Evolutionary conservation across 176 grass and related monocot species (phyloP), one percentile per base, ranked within the genome.

Genomic region (Triticum turgidum): DNA sequence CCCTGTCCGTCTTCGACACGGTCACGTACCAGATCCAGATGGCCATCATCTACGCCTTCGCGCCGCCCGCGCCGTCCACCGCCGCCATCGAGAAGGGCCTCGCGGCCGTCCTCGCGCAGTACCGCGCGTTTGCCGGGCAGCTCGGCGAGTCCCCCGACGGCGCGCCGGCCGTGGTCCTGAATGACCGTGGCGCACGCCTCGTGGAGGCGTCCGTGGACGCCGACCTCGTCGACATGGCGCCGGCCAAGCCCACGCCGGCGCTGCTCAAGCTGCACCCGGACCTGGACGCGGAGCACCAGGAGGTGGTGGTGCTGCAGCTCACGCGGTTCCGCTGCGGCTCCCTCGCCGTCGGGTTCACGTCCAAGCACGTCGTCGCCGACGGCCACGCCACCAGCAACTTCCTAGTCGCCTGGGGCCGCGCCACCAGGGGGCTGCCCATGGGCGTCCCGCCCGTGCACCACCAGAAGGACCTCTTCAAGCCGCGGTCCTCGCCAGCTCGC

Each of bases 1-100:
- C 87, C 3, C 39, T 97, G 59, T 91, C 82, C n/a, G 39, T 94
- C 47, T 97, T 97, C 87, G 95, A 94, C 59, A 87, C 21, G 79
- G 78, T 94, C 14, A 91, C 84, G 21, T 84, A 65, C 63, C 8
- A 78, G 11, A 78, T 80, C 79, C 90, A 93, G 82, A 81, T 94
- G 79, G 90, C 90, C 20, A 66, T 83, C 76, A 86, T 97, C 79
- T 97, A 87, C 80, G 90, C 88, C 7, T 97, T 94, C 88, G 64
- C 84, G 17, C 75, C 90, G 54, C 95, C 95, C 27, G 79, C 77
- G 0, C 92, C 92, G 13, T 25, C 95, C 34, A 91, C 88, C 49
- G 65, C 86, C 4, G 66, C 79, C 33, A 63, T 97, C 68, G 85
- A 90, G 86, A 82, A 89, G 29, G 85, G 86, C 20, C 86, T 97